Evolutionary conservation across 257 asterid genomes (phyloP).

Genomic region (Lantana camara): DNA sequence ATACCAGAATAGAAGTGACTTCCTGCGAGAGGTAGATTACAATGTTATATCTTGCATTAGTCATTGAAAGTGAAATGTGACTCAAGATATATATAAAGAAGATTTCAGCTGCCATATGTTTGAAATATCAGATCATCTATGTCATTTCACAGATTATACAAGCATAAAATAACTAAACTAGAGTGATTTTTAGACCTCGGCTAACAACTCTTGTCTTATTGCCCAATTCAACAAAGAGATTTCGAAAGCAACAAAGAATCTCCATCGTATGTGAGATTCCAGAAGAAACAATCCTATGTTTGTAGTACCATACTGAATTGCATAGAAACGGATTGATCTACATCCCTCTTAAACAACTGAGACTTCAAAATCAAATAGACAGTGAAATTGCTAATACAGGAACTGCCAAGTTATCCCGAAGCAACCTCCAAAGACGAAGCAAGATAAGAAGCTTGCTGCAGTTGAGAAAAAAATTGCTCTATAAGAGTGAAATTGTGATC

Average conservation of each 20-base stretch:
- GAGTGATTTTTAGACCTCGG: background rate
- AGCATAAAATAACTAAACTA: background rate
- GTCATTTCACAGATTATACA: background rate
- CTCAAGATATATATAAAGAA: background rate
- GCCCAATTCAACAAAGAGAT: background rate
- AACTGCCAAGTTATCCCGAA: background rate
- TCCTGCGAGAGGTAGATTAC: constrained; percentile 57
- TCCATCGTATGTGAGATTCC: too few relatives aligned
- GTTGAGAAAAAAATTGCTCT: background rate
- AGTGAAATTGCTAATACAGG: background rate
- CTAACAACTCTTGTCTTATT: background rate
- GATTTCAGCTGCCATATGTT: too few relatives aligned
- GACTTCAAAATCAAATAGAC: background rate
- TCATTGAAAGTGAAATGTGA: background rate
- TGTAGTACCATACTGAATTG: background rate
- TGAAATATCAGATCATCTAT: background rate
- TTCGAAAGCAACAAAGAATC: background rate
- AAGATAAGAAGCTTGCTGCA: background rate
- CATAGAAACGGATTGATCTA: background rate
- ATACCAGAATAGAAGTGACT: constrained; percentile 75
- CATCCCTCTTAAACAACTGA: background rate
- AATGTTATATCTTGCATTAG: background rate
- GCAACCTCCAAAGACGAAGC: constrained; percentile 3
- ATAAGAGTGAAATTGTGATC: background rate
- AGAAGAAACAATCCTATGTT: too few relatives aligned